Percentiles rank a stretch among this genome's conserved stretches.
Conservation (phyloP, 345 rosid species). For the Gossypium stocksii region DNA sequence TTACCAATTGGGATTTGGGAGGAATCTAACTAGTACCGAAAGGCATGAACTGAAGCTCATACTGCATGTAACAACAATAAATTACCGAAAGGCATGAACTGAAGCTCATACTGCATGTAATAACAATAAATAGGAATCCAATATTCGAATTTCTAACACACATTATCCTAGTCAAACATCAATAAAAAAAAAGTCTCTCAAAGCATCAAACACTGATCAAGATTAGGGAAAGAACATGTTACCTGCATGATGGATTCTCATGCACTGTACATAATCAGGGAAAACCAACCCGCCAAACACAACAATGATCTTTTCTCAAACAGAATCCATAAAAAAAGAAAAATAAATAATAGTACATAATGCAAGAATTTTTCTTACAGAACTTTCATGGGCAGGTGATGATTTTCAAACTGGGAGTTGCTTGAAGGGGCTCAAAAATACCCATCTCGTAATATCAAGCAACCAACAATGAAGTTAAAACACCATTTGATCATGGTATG, state of each 20-base stretch:
- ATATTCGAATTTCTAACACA: not conserved
- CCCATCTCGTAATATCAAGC: not conserved
- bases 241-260: not conserved
- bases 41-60: not conserved
- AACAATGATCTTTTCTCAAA: not conserved
- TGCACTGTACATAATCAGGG: not conserved
- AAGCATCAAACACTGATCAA: not conserved
- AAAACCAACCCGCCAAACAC: not conserved
- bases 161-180: not conserved
- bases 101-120: not conserved
- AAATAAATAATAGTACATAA: not conserved
- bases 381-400: not conserved
- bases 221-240: not conserved
- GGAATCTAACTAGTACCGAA: not conserved
- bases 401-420: constrained; percentile 1
- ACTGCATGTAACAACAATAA: not conserved
- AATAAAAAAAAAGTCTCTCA: not conserved
- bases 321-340: not conserved
- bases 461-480: not conserved
- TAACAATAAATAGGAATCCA: not conserved
- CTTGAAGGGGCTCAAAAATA: not conserved
- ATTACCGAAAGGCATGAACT: not conserved
- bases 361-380: not conserved
- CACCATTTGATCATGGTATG: not conserved
- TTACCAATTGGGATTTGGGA: not conserved